These are phyloP conservation scores for Mariannaea sp. DNA, from an alignment of 2,329 filamentous ascomycete species.

Conservation along the genomic window DNA sequence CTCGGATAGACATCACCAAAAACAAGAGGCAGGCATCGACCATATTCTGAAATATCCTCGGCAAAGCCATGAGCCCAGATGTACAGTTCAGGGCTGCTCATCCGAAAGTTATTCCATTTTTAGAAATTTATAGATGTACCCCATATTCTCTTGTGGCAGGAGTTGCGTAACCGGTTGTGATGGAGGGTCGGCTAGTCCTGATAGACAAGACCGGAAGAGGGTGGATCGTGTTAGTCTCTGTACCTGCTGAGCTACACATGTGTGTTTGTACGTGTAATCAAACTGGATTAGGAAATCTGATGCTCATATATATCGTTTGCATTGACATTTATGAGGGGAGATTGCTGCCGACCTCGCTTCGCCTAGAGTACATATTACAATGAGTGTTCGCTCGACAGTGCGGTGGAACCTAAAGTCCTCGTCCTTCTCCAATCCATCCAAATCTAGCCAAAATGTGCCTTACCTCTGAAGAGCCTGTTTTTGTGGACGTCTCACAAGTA, in stretches of 20 bases:
- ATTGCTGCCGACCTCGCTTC: neutral
- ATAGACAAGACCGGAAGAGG: neutral
- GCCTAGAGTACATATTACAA: neutral
- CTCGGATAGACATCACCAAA: neutral
- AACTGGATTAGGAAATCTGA: slow-evolving; percentile 8
- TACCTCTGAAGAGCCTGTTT: slow-evolving; percentile 8
- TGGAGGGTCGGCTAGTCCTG: neutral
- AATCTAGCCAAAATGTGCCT: neutral
- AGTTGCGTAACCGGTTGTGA: neutral
- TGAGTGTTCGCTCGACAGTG: too few species aligned
- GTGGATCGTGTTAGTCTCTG: neutral
- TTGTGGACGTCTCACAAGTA: slow-evolving; percentile 15
- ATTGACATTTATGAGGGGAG: neutral
- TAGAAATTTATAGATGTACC: too few species aligned
- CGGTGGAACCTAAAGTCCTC: neutral
- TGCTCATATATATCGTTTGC: neutral
- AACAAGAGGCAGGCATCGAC: neutral
- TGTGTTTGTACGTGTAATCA: neutral
- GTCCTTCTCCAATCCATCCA: neutral
- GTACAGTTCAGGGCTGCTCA: too few species aligned
- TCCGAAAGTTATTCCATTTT: too few species aligned
- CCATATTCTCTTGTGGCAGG: too few species aligned
- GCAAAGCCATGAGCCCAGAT: too few species aligned
- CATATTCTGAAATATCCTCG: neutral
- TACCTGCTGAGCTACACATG: too few species aligned